These are phyloP conservation scores for Casuarina glauca DNA, from an alignment of 306 rosid genomes.

Conservation along the genomic window DNA sequence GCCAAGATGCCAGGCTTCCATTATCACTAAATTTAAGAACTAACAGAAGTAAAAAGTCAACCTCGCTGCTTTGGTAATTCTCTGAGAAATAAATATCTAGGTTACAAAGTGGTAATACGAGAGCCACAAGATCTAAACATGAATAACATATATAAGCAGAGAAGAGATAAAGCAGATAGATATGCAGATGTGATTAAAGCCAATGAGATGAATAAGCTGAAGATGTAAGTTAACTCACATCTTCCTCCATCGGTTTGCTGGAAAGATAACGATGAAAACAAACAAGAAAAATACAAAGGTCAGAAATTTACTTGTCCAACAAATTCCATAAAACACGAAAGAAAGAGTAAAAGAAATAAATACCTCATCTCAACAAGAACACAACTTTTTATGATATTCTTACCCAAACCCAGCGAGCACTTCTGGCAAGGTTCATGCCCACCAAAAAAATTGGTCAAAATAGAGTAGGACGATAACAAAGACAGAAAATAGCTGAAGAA, in stretches of 20 bases:
- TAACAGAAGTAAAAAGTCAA: background rate
- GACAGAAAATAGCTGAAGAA: background rate
- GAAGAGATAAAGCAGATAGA: background rate
- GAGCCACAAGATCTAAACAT: background rate
- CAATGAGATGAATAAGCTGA: background rate
- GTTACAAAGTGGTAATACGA: background rate
- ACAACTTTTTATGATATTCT: background rate
- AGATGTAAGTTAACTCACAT: slow-evolving; percentile 52
- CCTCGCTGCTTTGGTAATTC: background rate
- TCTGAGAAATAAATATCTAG: background rate
- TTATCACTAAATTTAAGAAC: background rate
- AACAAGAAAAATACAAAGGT: slow-evolving; percentile 9
- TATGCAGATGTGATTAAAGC: background rate
- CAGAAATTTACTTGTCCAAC: background rate
- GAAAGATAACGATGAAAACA: background rate
- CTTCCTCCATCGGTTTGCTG: slow-evolving; percentile 84
- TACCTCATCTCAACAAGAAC: slow-evolving; percentile 35
- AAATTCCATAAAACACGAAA: background rate
- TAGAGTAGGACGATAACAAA: background rate
- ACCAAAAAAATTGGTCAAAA: background rate
- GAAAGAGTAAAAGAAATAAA: background rate
- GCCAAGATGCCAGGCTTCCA: background rate
- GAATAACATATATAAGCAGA: background rate
- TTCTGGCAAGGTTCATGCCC: background rate
- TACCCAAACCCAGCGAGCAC: background rate